Conservation (phyloP, 208 protist genomes). For the Porcisia hertigi region DNA sequence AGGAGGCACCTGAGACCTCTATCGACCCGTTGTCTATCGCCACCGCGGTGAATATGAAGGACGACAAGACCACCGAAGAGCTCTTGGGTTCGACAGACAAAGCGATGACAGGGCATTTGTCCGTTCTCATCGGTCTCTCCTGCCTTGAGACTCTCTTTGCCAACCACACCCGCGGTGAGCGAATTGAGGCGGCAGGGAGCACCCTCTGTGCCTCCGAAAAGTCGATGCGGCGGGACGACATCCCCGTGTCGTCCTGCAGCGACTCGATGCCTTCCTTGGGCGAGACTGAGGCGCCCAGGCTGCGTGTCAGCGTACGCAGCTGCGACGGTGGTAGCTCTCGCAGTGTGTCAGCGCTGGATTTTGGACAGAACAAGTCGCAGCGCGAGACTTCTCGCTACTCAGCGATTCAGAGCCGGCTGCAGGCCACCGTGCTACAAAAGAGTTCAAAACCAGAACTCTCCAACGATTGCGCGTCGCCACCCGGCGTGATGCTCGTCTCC, state of each 20-base stretch:
- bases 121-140: constrained; percentile 7
- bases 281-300: constrained; percentile 19
- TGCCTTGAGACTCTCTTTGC: constrained; percentile 20
- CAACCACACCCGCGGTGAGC: constrained; percentile 19
- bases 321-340: constrained; percentile 11
- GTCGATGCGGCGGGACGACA: constrained; percentile 25
- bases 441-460: constrained; percentile 3
- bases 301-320: constrained; percentile 30
- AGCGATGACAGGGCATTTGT: constrained; percentile 16
- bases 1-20: constrained; percentile 22
- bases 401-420: constrained; percentile 1
- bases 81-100: constrained; percentile 15
- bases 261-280: constrained; percentile 20
- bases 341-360: constrained; percentile 7
- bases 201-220: constrained; percentile 20
- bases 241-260: constrained; percentile 12
- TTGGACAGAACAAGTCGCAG: not conserved
- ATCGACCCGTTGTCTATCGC: constrained; percentile 22
- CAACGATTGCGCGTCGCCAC: not conserved
- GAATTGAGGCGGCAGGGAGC: constrained; percentile 14
- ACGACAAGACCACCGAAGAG: constrained; percentile 20
- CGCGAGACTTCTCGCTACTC: constrained; percentile 1
- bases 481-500: constrained; percentile 10
- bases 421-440: constrained; percentile 12
- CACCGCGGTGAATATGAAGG: constrained; percentile 15